phyloP scores from a whole-genome alignment of 2,329 filamentous ascomycete genomes.

The Lasiodiplodia sp. region DNA sequence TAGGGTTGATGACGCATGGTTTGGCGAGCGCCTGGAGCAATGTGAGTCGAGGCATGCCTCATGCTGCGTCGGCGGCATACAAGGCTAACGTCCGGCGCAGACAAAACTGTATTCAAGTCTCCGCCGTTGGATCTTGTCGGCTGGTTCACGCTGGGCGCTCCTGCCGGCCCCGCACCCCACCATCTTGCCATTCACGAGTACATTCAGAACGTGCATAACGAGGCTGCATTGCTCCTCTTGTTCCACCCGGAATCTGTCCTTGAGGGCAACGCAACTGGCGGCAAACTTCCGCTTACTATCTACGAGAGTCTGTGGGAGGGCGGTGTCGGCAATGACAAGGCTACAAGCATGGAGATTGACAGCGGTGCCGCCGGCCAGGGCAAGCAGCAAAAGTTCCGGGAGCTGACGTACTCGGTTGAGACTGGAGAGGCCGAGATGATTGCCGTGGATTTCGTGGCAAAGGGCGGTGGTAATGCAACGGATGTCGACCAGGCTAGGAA shows the following conservation, averaged over 20 bases:
- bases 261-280: constrained; percentile 65
- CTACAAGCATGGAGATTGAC: constrained; percentile 64
- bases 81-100: constrained; percentile 55
- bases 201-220: constrained; percentile 77
- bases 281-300: constrained; percentile 86
- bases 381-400: constrained; percentile 73
- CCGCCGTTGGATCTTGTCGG: constrained; percentile 83
- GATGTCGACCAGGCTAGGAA: constrained; percentile 54
- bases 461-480: constrained; percentile 81
- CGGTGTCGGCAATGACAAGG: constrained; percentile 46
- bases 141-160: constrained; percentile 84
- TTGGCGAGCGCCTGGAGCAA: constrained; percentile 79
- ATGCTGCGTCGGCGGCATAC: background rate
- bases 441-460: constrained; percentile 89
- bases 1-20: constrained; percentile 74
- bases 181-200: constrained; percentile 79
- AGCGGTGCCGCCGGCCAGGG: constrained; percentile 52
- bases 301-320: constrained; percentile 75
- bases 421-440: constrained; percentile 98
- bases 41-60: constrained; percentile 63
- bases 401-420: constrained; percentile 86
- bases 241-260: constrained; percentile 75
- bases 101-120: constrained; percentile 86
- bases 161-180: constrained; percentile 71
- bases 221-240: constrained; percentile 84